A percentile compares a stretch with the other conserved stretches of the same genome.
Evolutionary conservation across 1,284 basidiomycete genomes (phyloP).

Genomic region (Cutaneotrichosporon arboriforme): DNA sequence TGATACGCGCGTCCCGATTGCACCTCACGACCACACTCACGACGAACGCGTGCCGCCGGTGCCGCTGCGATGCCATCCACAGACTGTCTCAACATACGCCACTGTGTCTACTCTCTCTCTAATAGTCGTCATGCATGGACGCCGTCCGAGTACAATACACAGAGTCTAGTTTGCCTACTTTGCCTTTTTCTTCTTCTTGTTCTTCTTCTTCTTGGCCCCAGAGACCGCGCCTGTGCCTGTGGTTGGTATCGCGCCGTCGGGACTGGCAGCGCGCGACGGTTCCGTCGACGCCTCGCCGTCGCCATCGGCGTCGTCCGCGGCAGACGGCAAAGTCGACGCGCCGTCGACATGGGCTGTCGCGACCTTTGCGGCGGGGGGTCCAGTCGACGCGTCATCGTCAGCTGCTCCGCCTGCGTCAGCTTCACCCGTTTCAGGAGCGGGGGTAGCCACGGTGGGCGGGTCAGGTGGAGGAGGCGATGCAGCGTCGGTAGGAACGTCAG

Average conservation of each 20-base stretch:
- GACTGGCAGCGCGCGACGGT: conserved; percentile 18
- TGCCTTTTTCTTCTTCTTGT: conserved; percentile 38
- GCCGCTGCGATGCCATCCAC: too few species aligned
- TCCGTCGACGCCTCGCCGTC: conserved; percentile 3
- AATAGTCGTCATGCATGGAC: conserved; percentile 4
- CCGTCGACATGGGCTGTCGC: too few species aligned
- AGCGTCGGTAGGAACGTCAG: too few species aligned
- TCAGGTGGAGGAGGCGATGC: too few species aligned
- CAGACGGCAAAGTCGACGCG: too few species aligned
- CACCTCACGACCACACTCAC: not conserved
- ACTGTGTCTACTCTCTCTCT: too few species aligned
- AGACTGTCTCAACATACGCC: too few species aligned
- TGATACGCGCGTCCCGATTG: not conserved
- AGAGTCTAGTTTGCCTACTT: conserved; percentile 23
- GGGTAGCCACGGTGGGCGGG: too few species aligned
- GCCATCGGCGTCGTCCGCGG: conserved; percentile 1
- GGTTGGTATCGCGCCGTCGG: not conserved
- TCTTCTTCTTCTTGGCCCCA: conserved; percentile 14
- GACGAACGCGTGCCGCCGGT: not conserved
- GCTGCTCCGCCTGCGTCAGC: too few species aligned
- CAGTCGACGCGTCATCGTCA: too few species aligned
- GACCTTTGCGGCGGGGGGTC: too few species aligned
- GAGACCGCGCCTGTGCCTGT: not conserved
- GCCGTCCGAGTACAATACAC: not conserved
- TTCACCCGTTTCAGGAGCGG: too few species aligned